Percentiles rank a stretch among this genome's conserved stretches.
These are phyloP conservation scores for Termitomyces sp. DNA, from an alignment of 768 basidiomycete species.

Conservation along the genomic window DNA sequence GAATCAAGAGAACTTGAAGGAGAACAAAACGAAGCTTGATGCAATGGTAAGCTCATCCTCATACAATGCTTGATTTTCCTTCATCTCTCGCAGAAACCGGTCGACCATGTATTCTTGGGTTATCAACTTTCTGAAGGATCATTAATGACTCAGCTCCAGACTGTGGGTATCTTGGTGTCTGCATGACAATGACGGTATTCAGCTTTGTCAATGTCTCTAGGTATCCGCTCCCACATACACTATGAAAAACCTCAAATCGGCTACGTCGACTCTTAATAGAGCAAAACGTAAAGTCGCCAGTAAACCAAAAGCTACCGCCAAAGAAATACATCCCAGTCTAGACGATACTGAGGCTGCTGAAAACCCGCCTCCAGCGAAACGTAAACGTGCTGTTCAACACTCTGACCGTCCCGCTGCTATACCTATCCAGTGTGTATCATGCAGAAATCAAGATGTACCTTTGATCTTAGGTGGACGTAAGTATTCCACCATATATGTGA, in stretches of 20 bases:
- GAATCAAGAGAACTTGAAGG: constrained; percentile 43
- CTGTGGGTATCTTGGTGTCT: constrained; percentile 30
- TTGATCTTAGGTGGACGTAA: constrained; percentile 72
- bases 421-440: constrained; percentile 49
- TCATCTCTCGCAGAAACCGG: constrained; percentile 27
- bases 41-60: constrained; percentile 37
- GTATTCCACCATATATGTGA: constrained; percentile 20
- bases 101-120: constrained; percentile 47
- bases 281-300: constrained; percentile 22
- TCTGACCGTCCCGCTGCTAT: constrained; percentile 10
- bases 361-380: constrained; percentile 29
- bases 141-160: constrained; percentile 54
- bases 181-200: neutral
- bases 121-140: constrained; percentile 53
- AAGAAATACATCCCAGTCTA: constrained; percentile 3
- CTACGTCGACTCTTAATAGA: constrained; percentile 24
- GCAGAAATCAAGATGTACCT: constrained; percentile 66
- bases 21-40: constrained; percentile 40
- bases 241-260: constrained; percentile 57
- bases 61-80: neutral
- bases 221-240: constrained; percentile 41
- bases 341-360: constrained; percentile 18
- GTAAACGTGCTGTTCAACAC: constrained; percentile 34
- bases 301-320: constrained; percentile 20
- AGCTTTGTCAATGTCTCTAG: constrained; percentile 19